Conservation (phyloP, 352 stramenopile genomes). For the Pythium rishiriense region DNA sequence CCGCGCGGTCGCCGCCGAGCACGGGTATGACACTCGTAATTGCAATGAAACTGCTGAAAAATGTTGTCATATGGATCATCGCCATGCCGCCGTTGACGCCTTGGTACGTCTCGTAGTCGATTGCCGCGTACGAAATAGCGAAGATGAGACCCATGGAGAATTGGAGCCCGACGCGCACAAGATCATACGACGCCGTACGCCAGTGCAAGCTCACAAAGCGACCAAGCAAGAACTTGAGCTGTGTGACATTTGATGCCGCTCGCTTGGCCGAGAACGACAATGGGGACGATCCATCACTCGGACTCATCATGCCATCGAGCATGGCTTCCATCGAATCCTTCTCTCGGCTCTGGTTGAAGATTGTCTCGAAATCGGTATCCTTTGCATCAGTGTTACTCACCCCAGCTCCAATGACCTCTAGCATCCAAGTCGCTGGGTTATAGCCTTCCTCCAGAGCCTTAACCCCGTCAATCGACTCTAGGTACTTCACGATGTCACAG, state of each 20-base stretch:
- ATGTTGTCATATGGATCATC: conserved; percentile 7
- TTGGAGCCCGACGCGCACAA: conserved; percentile 70
- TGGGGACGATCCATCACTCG: conserved; percentile 18
- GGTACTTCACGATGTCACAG: conserved; percentile 44
- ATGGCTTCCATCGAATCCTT: conserved; percentile 32
- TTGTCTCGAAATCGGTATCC: conserved; percentile 30
- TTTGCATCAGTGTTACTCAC: conserved; percentile 22
- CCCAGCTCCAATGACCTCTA: conserved; percentile 59
- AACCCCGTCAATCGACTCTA: conserved; percentile 65
- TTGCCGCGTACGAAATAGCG: conserved; percentile 61
- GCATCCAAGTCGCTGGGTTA: conserved; percentile 67
- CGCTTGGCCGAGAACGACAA: conserved; percentile 31
- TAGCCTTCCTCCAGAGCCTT: conserved; percentile 60
- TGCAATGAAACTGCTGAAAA: conserved; percentile 78
- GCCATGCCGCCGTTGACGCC: conserved; percentile 45
- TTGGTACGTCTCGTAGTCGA: conserved; percentile 49
- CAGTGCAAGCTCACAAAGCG: conserved; percentile 60
- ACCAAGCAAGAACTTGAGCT: conserved; percentile 51
- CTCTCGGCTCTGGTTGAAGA: conserved; percentile 36
- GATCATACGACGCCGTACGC: conserved; percentile 85
- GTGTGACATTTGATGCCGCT: conserved; percentile 7
- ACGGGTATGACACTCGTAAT: conserved; percentile 85
- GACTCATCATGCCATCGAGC: conserved; percentile 36
- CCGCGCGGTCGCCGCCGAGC: conserved; percentile 77
- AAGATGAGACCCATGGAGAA: conserved; percentile 81